Evolutionary conservation across 1,284 basidiomycete genomes (phyloP).

Genomic region (Malassezia sympodialis): DNA sequence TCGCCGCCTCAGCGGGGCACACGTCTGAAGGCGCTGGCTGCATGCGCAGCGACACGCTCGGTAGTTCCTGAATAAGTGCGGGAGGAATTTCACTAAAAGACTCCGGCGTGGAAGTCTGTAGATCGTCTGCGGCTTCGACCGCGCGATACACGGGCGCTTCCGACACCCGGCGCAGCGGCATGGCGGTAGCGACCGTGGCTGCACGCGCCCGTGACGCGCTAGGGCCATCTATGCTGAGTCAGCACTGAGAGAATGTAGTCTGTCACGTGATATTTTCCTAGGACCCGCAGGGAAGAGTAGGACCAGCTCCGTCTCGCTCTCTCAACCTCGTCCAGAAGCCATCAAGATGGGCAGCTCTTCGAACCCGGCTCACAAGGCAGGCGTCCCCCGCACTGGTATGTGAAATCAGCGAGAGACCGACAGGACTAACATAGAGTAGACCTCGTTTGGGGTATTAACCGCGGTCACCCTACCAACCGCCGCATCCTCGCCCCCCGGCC

Average conservation of each 20-base stretch:
- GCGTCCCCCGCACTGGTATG: constrained; percentile 40
- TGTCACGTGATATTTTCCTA: constrained; percentile 15
- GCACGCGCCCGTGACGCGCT: background rate
- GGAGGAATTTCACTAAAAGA: constrained; percentile 19
- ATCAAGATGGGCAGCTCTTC: constrained; percentile 42
- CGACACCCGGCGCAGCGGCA: constrained; percentile 16
- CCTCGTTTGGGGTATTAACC: constrained; percentile 79
- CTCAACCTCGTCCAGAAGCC: constrained; percentile 22
- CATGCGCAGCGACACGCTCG: background rate
- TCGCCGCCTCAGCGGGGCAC: background rate
- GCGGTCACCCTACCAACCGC: constrained; percentile 81
- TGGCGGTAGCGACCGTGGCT: background rate
- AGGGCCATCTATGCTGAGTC: constrained; percentile 3
- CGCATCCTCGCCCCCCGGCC: constrained; percentile 71
- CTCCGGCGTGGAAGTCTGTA: constrained; percentile 24
- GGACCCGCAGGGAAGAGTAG: background rate
- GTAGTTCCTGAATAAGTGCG: background rate
- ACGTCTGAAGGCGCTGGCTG: background rate
- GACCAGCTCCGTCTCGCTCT: constrained; percentile 14
- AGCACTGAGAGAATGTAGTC: constrained; percentile 6
- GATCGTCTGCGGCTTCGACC: constrained; percentile 13
- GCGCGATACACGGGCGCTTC: constrained; percentile 17
- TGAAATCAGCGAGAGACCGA: constrained; percentile 10
- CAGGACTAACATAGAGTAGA: constrained; percentile 53
- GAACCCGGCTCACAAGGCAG: constrained; percentile 46